Conservation (phyloP, 345 rosid genomes). For the Salix caprea region DNA sequence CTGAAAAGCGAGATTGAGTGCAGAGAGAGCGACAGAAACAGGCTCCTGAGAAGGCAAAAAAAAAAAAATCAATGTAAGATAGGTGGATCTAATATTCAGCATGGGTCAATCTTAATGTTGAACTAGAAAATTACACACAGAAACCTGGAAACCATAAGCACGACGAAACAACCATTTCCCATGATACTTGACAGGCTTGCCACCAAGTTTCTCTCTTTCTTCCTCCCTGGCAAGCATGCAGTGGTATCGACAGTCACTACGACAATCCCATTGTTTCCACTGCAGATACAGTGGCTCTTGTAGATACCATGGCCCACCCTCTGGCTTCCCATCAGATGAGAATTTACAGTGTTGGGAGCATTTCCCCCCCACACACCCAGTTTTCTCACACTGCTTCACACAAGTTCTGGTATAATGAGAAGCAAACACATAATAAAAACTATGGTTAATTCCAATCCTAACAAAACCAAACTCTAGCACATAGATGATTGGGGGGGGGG, state of each 20-base stretch:
- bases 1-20: conserved; percentile 72
- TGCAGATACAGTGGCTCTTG: conserved; percentile 79
- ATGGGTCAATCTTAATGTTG: not conserved
- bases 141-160: conserved; percentile 72
- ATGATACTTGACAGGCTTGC: conserved; percentile 69
- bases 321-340: conserved; percentile 75
- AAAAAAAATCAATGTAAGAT: not conserved
- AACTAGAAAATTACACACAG: conserved; percentile 3
- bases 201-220: conserved; percentile 60
- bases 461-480: not conserved
- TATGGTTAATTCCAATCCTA: not conserved
- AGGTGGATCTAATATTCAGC: not conserved
- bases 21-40: conserved; percentile 75
- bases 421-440: not conserved
- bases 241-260: conserved; percentile 57
- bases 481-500: not conserved
- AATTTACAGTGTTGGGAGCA: conserved; percentile 90
- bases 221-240: conserved; percentile 88
- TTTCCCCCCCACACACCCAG: conserved; percentile 70
- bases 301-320: conserved; percentile 77
- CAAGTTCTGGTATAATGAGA: conserved; percentile 46
- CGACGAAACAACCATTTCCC: conserved; percentile 88
- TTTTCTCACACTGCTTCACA: conserved; percentile 63
- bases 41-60: conserved; percentile 55
- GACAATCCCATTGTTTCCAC: conserved; percentile 96